phyloP scores from a whole-genome alignment of 2,329 filamentous ascomycete species.

The Fusarium drepaniforme region DNA sequence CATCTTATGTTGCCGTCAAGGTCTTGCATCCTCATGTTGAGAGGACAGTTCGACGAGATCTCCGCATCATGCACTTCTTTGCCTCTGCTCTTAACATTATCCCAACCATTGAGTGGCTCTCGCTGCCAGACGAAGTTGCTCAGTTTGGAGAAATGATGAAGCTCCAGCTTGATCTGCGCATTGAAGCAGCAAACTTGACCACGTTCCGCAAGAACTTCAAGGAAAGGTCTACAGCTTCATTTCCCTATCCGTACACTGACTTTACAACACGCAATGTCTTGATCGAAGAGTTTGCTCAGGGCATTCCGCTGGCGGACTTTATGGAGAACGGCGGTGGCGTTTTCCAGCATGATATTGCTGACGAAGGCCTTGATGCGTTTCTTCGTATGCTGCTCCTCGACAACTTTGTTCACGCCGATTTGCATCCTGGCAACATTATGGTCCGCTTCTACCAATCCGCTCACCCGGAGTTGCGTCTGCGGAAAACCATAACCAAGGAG shows the following conservation, averaged over 20 bases:
- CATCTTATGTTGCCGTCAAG: constrained; percentile 94
- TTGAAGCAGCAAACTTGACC: constrained; percentile 91
- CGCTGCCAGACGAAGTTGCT: constrained; percentile 90
- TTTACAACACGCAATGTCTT: constrained; percentile 94
- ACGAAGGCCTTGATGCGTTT: constrained; percentile 95
- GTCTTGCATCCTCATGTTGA: constrained; percentile 95
- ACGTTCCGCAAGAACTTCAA: constrained; percentile 93
- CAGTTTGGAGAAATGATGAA: constrained; percentile 99
- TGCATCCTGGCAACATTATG: constrained; percentile 99
- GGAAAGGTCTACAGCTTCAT: constrained; percentile 91
- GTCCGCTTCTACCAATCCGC: constrained; percentile 94
- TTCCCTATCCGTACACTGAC: constrained; percentile 92
- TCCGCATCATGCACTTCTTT: constrained; percentile 95
- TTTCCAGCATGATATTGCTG: constrained; percentile 93
- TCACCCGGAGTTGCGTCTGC: constrained; percentile 70
- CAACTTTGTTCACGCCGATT: constrained; percentile 96
- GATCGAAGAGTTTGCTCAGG: constrained; percentile 95
- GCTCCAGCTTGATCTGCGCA: constrained; percentile 93
- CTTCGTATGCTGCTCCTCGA: constrained; percentile 96
- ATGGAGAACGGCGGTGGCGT: constrained; percentile 91
- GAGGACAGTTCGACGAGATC: constrained; percentile 87
- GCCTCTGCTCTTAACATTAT: constrained; percentile 85
- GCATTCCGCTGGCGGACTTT: constrained; percentile 91
- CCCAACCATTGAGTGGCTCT: constrained; percentile 97
- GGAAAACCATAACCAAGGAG: constrained; percentile 45